Evolutionary conservation across 2,329 filamentous ascomycete genomes (phyloP).

Genomic region (Ophioceras dolichostomum): DNA sequence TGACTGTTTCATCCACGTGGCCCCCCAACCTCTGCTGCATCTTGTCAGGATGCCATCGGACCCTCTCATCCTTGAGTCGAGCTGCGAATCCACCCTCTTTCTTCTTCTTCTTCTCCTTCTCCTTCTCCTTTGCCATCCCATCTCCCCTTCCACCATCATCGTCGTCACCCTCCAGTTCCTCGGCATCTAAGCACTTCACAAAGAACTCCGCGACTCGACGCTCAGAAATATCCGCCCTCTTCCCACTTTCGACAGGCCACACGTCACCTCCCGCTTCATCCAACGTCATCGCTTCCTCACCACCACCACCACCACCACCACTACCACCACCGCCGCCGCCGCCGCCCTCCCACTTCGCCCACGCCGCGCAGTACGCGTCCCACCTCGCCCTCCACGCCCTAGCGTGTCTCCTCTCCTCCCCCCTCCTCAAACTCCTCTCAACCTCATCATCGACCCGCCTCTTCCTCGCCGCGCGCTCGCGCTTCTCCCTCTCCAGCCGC

Average conservation of each 20-base stretch:
- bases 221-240: slow-evolving; percentile 36
- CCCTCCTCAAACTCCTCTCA: slow-evolving; percentile 55
- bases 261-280: slow-evolving; percentile 23
- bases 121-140: neutral
- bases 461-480: slow-evolving; percentile 36
- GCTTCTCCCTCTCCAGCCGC: slow-evolving; percentile 9
- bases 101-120: slow-evolving; percentile 8
- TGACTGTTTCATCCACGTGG: slow-evolving; percentile 52
- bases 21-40: slow-evolving; percentile 80
- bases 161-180: slow-evolving; percentile 5
- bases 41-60: slow-evolving; percentile 97
- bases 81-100: slow-evolving; percentile 30
- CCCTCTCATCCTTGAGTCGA: slow-evolving; percentile 67
- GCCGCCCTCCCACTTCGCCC: slow-evolving; percentile 41
- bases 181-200: slow-evolving; percentile 29
- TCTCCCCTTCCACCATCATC: neutral
- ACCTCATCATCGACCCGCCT: slow-evolving; percentile 48
- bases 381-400: slow-evolving; percentile 48
- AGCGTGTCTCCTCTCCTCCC: slow-evolving; percentile 46
- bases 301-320: neutral
- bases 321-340: slow-evolving; percentile 11
- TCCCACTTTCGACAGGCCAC: slow-evolving; percentile 63
- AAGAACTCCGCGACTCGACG: slow-evolving; percentile 60
- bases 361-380: slow-evolving; percentile 50
- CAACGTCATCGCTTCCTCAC: too few species aligned